Evolutionary conservation across 805 yeast species (phyloP).

Genomic region (Lipomyces kockii): DNA sequence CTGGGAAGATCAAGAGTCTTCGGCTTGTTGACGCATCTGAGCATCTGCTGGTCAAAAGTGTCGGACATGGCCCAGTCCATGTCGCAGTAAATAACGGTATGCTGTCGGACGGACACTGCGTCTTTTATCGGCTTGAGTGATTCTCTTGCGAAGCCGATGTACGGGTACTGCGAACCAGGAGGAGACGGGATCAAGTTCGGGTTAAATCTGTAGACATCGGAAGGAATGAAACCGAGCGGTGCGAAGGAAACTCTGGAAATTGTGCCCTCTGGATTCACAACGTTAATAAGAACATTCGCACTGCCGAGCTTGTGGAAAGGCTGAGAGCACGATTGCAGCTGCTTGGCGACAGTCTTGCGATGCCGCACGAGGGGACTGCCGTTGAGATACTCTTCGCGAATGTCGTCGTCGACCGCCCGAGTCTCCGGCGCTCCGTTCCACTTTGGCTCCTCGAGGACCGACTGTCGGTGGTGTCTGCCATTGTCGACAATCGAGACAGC

Average conservation of each 20-base stretch:
- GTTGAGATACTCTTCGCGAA: background rate
- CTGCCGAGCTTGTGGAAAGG: slow-evolving; percentile 1
- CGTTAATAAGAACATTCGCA: background rate
- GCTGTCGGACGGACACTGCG: background rate
- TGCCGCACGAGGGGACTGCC: slow-evolving; percentile 4
- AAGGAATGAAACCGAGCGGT: background rate
- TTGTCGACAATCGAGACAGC: background rate
- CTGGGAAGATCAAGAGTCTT: slow-evolving; percentile 10
- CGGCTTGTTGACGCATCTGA: slow-evolving; percentile 20
- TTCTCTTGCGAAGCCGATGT: slow-evolving; percentile 26
- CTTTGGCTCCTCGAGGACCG: background rate
- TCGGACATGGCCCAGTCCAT: slow-evolving; percentile 25
- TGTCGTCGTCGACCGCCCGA: background rate
- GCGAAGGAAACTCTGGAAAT: background rate
- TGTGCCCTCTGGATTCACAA: background rate
- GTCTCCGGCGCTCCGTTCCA: background rate
- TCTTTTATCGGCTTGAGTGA: background rate
- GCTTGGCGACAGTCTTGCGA: background rate
- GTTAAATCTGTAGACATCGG: slow-evolving; percentile 5
- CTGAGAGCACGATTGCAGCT: background rate
- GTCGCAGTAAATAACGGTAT: slow-evolving; percentile 27
- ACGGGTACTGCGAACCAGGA: slow-evolving; percentile 23
- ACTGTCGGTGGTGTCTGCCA: background rate
- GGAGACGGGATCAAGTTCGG: slow-evolving; percentile 31
- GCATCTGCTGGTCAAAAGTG: slow-evolving; percentile 5